phyloP scores from a whole-genome alignment of 2,329 filamentous ascomycete genomes.

The Sclerotinia trifoliorum region DNA sequence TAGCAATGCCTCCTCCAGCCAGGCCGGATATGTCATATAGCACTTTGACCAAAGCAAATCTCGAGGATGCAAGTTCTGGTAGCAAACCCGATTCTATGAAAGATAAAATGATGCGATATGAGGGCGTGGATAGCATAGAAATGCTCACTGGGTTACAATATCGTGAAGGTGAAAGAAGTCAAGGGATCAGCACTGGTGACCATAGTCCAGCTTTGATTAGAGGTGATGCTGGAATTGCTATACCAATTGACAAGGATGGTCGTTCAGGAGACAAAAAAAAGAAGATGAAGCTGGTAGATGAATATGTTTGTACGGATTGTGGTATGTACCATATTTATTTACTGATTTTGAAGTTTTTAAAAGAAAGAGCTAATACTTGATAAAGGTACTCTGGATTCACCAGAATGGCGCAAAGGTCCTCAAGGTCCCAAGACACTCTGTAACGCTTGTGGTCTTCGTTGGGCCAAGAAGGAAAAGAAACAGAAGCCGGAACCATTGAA shows the following conservation, averaged over 20 bases:
- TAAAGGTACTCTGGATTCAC: slow-evolving; percentile 77
- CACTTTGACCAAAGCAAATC: slow-evolving; percentile 74
- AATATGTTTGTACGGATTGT: slow-evolving; percentile 95
- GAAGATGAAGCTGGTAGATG: slow-evolving; percentile 77
- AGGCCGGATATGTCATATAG: slow-evolving; percentile 61
- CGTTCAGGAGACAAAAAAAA: slow-evolving; percentile 76
- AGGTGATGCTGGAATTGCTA: slow-evolving; percentile 83
- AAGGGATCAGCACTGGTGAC: slow-evolving; percentile 83
- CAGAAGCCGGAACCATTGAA: slow-evolving; percentile 28
- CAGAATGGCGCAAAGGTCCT: slow-evolving; percentile 94
- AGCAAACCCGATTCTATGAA: slow-evolving; percentile 71
- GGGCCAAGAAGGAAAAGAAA: slow-evolving; percentile 83
- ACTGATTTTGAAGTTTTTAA: background rate
- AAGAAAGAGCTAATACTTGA: slow-evolving; percentile 16
- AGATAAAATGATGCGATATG: slow-evolving; percentile 82
- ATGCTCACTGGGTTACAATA: slow-evolving; percentile 89
- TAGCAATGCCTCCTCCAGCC: slow-evolving; percentile 65
- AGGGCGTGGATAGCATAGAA: slow-evolving; percentile 83
- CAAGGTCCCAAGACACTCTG: slow-evolving; percentile 91
- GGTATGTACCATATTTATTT: slow-evolving; percentile 50
- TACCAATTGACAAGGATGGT: slow-evolving; percentile 74
- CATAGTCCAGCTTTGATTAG: slow-evolving; percentile 77
- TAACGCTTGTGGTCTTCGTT: slow-evolving; percentile 83
- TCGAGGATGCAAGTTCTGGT: slow-evolving; percentile 68
- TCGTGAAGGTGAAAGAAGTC: slow-evolving; percentile 81